A percentile compares a stretch with the other conserved stretches of the same genome.
phyloP scores from a whole-genome alignment of 306 rosid genomes.

The Castanospermum australe region DNA sequence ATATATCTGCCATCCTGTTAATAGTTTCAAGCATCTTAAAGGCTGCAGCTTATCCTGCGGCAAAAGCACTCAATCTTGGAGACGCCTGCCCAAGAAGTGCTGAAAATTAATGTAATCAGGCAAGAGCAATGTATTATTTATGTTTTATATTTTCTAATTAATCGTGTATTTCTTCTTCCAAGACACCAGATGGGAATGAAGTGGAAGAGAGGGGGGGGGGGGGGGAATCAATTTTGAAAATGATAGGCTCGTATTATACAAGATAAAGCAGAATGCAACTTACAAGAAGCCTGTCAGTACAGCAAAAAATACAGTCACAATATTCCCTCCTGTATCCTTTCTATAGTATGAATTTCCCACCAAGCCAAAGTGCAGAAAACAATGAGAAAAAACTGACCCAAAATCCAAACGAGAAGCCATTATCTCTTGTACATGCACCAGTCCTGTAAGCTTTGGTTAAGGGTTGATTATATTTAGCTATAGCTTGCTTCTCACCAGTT shows the following conservation, averaged over 20 bases:
- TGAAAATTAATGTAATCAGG: neutral
- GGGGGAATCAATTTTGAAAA: neutral
- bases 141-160: no score
- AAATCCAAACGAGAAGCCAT: constrained; percentile 54
- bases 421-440: constrained; percentile 53
- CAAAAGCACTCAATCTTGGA: constrained; percentile 59
- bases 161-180: no score
- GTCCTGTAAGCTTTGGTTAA: constrained; percentile 49
- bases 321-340: constrained; percentile 60
- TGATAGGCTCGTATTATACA: neutral
- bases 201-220: no score
- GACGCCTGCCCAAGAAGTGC: constrained; percentile 67
- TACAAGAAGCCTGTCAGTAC: constrained; percentile 61
- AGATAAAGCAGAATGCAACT: constrained; percentile 3
- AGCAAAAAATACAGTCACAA: constrained; percentile 50
- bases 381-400: constrained; percentile 32
- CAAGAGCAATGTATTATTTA: neutral
- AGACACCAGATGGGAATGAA: no score
- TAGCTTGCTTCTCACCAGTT: constrained; percentile 68
- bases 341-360: constrained; percentile 60
- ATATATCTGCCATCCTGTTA: constrained; percentile 50
- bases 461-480: constrained; percentile 48
- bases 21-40: constrained; percentile 64
- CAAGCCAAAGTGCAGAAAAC: constrained; percentile 56
- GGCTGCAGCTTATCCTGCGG: constrained; percentile 73